Conservation (phyloP, 2,329 filamentous ascomycete species). For the Harringtonia lauricola region DNA sequence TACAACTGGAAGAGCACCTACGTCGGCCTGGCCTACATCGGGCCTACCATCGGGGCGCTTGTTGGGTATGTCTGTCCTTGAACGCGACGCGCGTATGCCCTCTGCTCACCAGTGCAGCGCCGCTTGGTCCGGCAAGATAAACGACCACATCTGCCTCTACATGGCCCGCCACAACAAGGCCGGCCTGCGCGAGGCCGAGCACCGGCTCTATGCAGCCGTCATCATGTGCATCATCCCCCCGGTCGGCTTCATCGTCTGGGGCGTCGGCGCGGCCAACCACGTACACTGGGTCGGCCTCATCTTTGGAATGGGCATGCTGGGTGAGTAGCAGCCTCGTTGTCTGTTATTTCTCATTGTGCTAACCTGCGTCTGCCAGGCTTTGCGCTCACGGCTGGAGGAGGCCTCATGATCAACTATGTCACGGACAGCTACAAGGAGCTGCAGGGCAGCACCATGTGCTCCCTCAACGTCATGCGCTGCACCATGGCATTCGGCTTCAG, state of each 20-base stretch:
- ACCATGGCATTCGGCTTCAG: constrained; percentile 16
- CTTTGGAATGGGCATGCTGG: constrained; percentile 30
- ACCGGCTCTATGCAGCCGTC: constrained; percentile 18
- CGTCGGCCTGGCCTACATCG: constrained; percentile 18
- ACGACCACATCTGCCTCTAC: constrained; percentile 17
- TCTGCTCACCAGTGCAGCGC: no score
- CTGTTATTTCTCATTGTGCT: no score
- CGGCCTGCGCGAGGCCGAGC: constrained; percentile 19
- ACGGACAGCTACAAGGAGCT: constrained; percentile 22
- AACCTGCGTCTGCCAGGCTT: no score
- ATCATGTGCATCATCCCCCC: constrained; percentile 16
- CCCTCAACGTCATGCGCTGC: constrained; percentile 14
- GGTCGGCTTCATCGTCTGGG: constrained; percentile 19
- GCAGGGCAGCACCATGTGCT: constrained; percentile 13
- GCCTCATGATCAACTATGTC: constrained; percentile 25
- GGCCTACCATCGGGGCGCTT: constrained; percentile 12
- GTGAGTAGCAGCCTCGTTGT: no score
- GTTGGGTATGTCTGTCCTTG: constrained; percentile 3
- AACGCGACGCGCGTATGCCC: no score
- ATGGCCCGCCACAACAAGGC: constrained; percentile 17
- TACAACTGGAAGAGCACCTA: constrained; percentile 20
- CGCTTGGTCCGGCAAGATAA: constrained; percentile 18
- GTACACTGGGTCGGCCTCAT: constrained; percentile 26
- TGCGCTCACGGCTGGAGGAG: constrained; percentile 25
- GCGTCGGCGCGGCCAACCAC: constrained; percentile 17